Conservation (phyloP, 768 basidiomycete species). For the Tricholoma flavovirens region DNA sequence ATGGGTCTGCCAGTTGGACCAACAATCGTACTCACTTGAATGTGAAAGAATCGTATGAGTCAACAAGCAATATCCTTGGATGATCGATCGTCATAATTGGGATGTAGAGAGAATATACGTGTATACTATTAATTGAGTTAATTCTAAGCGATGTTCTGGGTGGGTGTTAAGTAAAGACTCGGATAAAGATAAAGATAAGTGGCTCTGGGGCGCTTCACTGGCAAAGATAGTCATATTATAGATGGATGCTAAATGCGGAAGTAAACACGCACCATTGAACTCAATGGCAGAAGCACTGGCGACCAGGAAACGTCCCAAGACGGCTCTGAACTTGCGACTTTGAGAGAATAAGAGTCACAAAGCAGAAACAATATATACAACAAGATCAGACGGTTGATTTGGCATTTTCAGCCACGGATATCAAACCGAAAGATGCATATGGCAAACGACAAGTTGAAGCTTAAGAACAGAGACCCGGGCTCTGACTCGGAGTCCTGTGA, state of each 20-base stretch:
- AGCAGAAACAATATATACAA: not conserved
- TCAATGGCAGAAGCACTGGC: too few species aligned
- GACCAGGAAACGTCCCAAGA: too few species aligned
- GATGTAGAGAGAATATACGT: not conserved
- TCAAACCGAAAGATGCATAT: too few species aligned
- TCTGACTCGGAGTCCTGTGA: too few species aligned
- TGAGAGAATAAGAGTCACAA: not conserved
- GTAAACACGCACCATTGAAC: slow-evolving; percentile 2
- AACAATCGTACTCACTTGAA: slow-evolving; percentile 54
- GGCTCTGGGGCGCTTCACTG: not conserved
- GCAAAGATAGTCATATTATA: not conserved
- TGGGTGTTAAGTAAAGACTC: not conserved
- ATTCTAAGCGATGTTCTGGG: not conserved
- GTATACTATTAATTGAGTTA: not conserved
- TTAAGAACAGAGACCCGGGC: too few species aligned
- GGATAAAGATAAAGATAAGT: not conserved
- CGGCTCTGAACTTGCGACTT: too few species aligned
- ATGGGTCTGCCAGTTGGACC: not conserved
- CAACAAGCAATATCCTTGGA: slow-evolving; percentile 63
- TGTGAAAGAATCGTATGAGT: slow-evolving; percentile 88
- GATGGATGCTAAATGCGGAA: not conserved
- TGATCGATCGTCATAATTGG: slow-evolving; percentile 28
- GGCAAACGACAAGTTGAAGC: too few species aligned
- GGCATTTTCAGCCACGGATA: not conserved
- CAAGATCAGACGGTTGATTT: not conserved